Evolutionary conservation across 1,139 yeast species (phyloP), one percentile per base, ranked within the genome.

Genomic region (Lodderomyces metapsilosis): DNA sequence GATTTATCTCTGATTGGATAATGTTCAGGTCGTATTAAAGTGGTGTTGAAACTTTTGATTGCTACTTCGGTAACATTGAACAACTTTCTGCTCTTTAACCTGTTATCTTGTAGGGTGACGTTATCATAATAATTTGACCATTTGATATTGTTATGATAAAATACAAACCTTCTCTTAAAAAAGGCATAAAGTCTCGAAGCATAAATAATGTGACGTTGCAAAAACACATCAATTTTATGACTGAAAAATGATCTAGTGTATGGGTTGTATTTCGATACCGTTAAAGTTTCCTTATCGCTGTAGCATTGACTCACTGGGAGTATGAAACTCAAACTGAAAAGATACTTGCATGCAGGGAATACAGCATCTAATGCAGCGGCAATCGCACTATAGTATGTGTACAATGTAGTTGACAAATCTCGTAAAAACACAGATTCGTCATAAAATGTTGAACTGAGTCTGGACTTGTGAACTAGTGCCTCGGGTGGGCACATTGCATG

Each of bases 11-110:
- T 42, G 10, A 57, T 58, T 3, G 69, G 68, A 43, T 62, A 65
- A 47, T 65, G 68, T 36, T 62, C 62, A 5, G 68, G 69, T 33
- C 67, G 50, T 11, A 65, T 57, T 28, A 62, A 50, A 1, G 68
- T 61, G 21, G 52, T 52, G 36, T 56, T 58, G 47, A 65, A 65
- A 20, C 53, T 50, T 21, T 52, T 48, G 6, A 65, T 61, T 2
- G 64, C 62, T 1, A 50, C 51, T 44, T 65, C 71, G 13, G 52
- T 43, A 1, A 17, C 33, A 38, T 54, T 50, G 4, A 45, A 44
- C 23, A 58, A 46, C 3, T 33, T 35, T 37, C 68, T 45, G n/a
- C 55, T 42, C 23, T 41, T 42, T 30, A 51, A 49, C 36, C 59
- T 48, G 44, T 50, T 46, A 20, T 34, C 17, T 13, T 37, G 40